A percentile compares a stretch with the other conserved stretches of the same genome.
These are phyloP conservation scores for Herpetomonas samuelpessoai DNA, from an alignment of 208 protist genomes.

Conservation along the genomic window DNA sequence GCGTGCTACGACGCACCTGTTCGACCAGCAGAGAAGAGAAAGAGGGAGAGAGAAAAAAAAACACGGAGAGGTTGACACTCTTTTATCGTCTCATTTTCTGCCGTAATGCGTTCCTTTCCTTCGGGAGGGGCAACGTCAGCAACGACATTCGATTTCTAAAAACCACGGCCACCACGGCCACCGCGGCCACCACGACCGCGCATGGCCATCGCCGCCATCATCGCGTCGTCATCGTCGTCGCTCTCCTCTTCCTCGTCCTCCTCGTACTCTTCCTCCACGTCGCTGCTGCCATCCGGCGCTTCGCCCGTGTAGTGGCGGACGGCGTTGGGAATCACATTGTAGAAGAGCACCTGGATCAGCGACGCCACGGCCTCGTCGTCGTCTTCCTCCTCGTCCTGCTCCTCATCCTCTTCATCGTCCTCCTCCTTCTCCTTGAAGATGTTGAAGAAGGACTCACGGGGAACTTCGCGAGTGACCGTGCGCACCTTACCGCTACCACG, in stretches of 20 bases:
- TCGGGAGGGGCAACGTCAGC: no score
- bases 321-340: constrained; percentile 69
- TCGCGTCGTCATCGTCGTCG: constrained; percentile 44
- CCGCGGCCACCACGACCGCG: constrained; percentile 33
- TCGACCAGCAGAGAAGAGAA: no score
- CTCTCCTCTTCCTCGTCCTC: constrained; percentile 78
- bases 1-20: no score
- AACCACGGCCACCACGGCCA: constrained; percentile 16
- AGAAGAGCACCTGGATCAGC: constrained; percentile 44
- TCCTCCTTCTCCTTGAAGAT: constrained; percentile 53
- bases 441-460: constrained; percentile 79
- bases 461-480: constrained; percentile 34
- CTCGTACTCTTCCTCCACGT: constrained; percentile 63
- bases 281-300: constrained; percentile 71
- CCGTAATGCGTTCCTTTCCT: no score
- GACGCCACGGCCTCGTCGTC: constrained; percentile 32
- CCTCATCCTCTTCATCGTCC: constrained; percentile 19
- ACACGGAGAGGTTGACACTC: no score
- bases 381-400: constrained; percentile 48
- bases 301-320: constrained; percentile 87
- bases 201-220: constrained; percentile 9
- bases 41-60: no score
- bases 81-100: no score
- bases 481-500: constrained; percentile 43
- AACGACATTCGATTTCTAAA: no score